These are phyloP conservation scores for Limtongia smithiae DNA, from an alignment of 805 yeast genomes.

Conservation along the genomic window DNA sequence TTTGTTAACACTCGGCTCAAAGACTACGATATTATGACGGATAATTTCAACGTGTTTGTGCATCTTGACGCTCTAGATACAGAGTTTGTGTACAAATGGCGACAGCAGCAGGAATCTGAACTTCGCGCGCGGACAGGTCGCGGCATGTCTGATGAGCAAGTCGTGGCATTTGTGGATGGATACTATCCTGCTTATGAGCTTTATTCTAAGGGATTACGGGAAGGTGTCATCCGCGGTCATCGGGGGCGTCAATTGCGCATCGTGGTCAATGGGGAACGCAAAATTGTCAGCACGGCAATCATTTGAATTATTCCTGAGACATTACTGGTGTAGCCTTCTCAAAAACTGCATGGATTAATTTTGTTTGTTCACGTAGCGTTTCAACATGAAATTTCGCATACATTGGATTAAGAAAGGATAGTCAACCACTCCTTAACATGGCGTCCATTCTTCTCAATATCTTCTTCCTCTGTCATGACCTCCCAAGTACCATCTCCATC, in stretches of 20 bases:
- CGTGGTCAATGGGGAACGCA: constrained; percentile 5
- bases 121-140: constrained; percentile 47
- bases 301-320: too few relatives aligned
- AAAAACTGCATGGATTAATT: too few relatives aligned
- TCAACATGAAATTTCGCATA: too few relatives aligned
- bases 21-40: constrained; percentile 55
- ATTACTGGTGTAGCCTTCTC: too few relatives aligned
- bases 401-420: too few relatives aligned
- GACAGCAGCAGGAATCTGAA: constrained; percentile 66
- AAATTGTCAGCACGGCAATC: neutral
- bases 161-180: constrained; percentile 64
- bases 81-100: constrained; percentile 69
- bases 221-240: constrained; percentile 24
- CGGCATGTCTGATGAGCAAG: constrained; percentile 81
- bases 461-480: constrained; percentile 13
- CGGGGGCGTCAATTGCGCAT: constrained; percentile 33
- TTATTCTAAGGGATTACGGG: constrained; percentile 50
- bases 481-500: constrained; percentile 8
- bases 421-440: too few relatives aligned
- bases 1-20: constrained; percentile 53
- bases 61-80: constrained; percentile 59
- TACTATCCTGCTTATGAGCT: constrained; percentile 83
- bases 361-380: too few relatives aligned
- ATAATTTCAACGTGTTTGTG: constrained; percentile 55
- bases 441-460: constrained; percentile 9